Percentiles rank a stretch among this genome's conserved stretches.
These are phyloP conservation scores for Kalmanozyma brasiliensis DNA, from an alignment of 1,284 basidiomycete species.

Conservation along the genomic window DNA sequence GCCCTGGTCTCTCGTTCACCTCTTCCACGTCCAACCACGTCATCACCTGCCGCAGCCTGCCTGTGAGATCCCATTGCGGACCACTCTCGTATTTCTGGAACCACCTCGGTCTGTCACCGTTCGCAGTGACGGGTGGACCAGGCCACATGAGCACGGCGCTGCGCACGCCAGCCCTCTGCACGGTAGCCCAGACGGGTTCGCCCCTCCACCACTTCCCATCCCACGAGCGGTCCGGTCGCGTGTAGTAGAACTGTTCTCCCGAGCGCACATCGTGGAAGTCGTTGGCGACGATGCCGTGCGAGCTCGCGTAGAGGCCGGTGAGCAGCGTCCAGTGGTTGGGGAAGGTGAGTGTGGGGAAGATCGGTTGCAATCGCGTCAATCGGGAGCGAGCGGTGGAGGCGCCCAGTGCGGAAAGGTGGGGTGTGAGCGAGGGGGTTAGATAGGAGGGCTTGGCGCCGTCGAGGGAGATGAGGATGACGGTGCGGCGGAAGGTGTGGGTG, in stretches of 20 bases:
- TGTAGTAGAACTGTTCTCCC: conserved; percentile 49
- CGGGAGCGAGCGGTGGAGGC: not conserved
- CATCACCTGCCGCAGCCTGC: conserved; percentile 19
- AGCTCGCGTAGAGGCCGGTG: conserved; percentile 69
- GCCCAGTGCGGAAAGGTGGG: conserved; percentile 72
- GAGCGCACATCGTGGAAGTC: conserved; percentile 74
- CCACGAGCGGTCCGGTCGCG: conserved; percentile 43
- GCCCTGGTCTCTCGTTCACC: conserved; percentile 31
- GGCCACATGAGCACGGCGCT: conserved; percentile 57
- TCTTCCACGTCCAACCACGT: conserved; percentile 43
- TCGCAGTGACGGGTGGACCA: conserved; percentile 45
- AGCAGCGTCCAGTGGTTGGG: conserved; percentile 70
- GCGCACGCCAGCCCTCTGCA: conserved; percentile 26
- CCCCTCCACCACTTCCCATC: conserved; percentile 49
- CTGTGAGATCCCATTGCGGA: conserved; percentile 30
- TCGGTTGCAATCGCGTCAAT: conserved; percentile 73
- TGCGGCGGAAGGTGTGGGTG: conserved; percentile 69
- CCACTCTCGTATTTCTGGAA: conserved; percentile 53
- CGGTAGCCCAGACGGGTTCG: conserved; percentile 50
- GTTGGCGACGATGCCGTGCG: conserved; percentile 87
- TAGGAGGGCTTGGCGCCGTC: conserved; percentile 88
- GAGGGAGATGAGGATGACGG: conserved; percentile 84
- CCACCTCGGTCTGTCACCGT: conserved; percentile 16
- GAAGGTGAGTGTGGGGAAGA: conserved; percentile 90
- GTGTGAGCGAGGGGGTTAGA: conserved; percentile 81